Conservation (phyloP, 345 rosid species). For the Eutrema heterophyllum region DNA sequence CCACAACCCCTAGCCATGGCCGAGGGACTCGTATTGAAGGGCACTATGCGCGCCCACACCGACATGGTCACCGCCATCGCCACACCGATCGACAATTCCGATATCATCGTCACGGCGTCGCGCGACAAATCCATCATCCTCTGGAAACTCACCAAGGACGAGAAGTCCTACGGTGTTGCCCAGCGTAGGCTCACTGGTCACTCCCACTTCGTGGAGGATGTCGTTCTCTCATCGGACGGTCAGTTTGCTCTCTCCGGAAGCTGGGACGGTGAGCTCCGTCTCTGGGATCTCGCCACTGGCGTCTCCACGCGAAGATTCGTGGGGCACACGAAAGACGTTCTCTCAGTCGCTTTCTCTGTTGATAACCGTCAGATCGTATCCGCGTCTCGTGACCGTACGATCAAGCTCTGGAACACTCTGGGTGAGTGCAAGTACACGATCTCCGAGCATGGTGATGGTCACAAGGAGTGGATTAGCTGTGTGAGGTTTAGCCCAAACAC, state of each 20-base stretch:
- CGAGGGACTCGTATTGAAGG: conserved; percentile 66
- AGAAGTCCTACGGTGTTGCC: conserved; percentile 69
- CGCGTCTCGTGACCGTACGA: conserved; percentile 86
- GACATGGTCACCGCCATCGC: conserved; percentile 97
- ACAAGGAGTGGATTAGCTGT: conserved; percentile 88
- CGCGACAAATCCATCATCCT: conserved; percentile 95
- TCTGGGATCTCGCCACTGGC: conserved; percentile 80
- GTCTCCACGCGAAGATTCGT: conserved; percentile 73
- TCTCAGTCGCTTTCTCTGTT: conserved; percentile 88
- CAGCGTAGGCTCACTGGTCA: conserved; percentile 95
- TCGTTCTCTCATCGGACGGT: conserved; percentile 89
- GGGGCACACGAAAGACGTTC: conserved; percentile 92
- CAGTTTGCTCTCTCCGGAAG: conserved; percentile 95
- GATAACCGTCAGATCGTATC: conserved; percentile 98
- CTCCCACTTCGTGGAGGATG: conserved; percentile 90
- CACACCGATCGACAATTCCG: conserved; percentile 80
- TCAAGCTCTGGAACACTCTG: conserved; percentile 90
- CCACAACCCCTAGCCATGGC: conserved; percentile 41
- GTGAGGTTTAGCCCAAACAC: conserved; percentile 89
- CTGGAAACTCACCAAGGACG: conserved; percentile 89
- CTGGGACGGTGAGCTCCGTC: conserved; percentile 99
- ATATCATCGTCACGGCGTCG: conserved; percentile 85
- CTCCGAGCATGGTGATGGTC: conserved; percentile 69
- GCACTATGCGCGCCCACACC: conserved; percentile 93
- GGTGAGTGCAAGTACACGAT: conserved; percentile 99